phyloP scores from a whole-genome alignment of 2,329 filamentous ascomycete genomes.

The Beauveria sp. region DNA sequence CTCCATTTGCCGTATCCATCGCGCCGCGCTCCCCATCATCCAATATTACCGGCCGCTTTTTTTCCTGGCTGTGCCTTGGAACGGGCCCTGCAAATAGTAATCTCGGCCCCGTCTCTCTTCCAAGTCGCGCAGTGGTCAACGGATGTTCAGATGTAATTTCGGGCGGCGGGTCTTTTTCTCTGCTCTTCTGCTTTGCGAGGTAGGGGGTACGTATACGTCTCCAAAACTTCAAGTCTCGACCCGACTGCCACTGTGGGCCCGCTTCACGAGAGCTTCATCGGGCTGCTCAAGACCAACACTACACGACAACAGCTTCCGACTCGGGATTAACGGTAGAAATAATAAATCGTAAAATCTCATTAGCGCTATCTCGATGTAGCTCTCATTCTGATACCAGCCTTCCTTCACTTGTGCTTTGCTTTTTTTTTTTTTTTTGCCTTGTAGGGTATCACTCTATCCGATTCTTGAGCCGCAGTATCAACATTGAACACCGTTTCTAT shows the following conservation, averaged over 20 bases:
- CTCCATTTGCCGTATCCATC: too few relatives aligned
- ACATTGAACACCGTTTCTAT: too few relatives aligned
- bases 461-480: neutral
- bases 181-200: neutral
- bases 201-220: neutral
- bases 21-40: too few relatives aligned
- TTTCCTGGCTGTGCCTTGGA: neutral
- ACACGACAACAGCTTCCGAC: too few relatives aligned
- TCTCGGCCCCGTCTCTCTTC: neutral
- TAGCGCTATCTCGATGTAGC: too few relatives aligned
- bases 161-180: neutral
- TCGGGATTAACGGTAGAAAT: too few relatives aligned
- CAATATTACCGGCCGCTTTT: too few relatives aligned
- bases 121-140: neutral
- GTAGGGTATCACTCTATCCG: neutral
- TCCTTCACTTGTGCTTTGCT: too few relatives aligned
- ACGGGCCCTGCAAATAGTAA: neutral
- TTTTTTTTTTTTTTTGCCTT: neutral
- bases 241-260: neutral
- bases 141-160: neutral
- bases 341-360: too few relatives aligned
- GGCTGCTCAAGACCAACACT: too few relatives aligned
- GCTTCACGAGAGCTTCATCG: neutral
- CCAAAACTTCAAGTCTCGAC: neutral
- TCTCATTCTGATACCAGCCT: too few relatives aligned